These are phyloP conservation scores for Backusella tarrabulga DNA, from an alignment of 192 early-diverging fungal genomes.

Conservation along the genomic window DNA sequence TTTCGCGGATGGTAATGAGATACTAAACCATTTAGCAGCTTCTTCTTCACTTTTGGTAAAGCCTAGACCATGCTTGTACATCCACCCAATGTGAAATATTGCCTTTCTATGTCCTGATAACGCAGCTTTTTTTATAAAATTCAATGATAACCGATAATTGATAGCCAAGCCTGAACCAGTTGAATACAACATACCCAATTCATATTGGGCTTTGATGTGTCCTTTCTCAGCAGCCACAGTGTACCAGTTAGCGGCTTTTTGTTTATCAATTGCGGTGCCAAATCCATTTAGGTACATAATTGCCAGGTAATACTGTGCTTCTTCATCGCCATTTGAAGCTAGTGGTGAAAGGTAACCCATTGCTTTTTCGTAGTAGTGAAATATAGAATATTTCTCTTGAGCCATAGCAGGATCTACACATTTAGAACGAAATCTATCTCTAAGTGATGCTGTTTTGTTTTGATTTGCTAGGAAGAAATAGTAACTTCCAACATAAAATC, in stretches of 20 bases:
- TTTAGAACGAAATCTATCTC: background rate
- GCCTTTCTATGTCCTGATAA: background rate
- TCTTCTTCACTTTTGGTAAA: background rate
- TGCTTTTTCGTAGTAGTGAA: background rate
- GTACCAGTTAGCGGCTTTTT: background rate
- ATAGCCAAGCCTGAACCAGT: background rate
- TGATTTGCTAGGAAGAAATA: background rate
- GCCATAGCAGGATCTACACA: background rate
- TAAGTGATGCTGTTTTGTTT: background rate
- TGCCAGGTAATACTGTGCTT: background rate
- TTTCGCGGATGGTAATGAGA: background rate
- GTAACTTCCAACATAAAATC: background rate
- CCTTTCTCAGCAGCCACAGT: slow-evolving; percentile 3
- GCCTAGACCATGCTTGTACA: background rate
- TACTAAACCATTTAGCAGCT: background rate
- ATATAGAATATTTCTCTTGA: background rate
- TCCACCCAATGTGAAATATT: background rate
- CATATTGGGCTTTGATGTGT: background rate
- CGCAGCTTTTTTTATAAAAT: background rate
- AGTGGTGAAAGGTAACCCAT: background rate
- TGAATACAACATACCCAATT: background rate
- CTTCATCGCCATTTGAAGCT: background rate
- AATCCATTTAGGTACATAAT: background rate
- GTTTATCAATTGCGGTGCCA: background rate
- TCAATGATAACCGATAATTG: background rate